Evolutionary conservation across 164 flowering plant species (phyloP), one percentile per base, ranked within the genome.

Genomic region (Umbellularia californica): DNA sequence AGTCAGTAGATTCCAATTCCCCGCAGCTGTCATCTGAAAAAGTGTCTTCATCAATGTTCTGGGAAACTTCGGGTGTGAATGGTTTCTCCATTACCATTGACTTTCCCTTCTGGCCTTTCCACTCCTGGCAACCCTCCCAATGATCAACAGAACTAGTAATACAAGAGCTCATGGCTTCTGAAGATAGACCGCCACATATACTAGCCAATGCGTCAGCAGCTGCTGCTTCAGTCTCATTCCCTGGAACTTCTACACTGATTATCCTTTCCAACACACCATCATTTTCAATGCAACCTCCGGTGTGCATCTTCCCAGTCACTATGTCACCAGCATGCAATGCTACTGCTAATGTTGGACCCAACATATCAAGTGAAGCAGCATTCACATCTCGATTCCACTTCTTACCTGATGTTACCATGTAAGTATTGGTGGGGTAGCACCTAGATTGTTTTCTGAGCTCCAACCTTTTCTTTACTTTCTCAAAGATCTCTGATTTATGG

Each of bases 1-100:
- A 96, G 80, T 91, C 92, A 69, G 78, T 72, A 74, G 88, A 82
- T 80, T 87, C 91, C 82, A 88, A 73, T 80, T 94, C 97, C 70
- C 88, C 95, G 81, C 86, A 93, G 79, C 99, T 95, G 51, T 93
- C 97, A 76, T 89, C 99, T 60, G 99, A 95, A 80, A 90, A 91
- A 25, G 90, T 87, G 50, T 94, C 97, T 67, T 88, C 91, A 79
- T 91, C 91, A 79, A 81, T 78, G 78, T 76, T 82, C 77, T 88
- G 90, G 3, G 83, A 82, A 71, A 85, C 86, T 72, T 89, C 95
- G 65, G 94, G 87, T 19, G 90, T 87, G 70, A 79, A 77, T 64
- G 85, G 84, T 70, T 72, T 70, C 35, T 82, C 86, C 19, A 60
- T 19, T 9, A 65, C 20, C 52, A 52, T 60, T 65, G 82, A 79